Evolutionary conservation across 305 asterid genomes (phyloP).

Genomic region (Solanum hybrid): DNA sequence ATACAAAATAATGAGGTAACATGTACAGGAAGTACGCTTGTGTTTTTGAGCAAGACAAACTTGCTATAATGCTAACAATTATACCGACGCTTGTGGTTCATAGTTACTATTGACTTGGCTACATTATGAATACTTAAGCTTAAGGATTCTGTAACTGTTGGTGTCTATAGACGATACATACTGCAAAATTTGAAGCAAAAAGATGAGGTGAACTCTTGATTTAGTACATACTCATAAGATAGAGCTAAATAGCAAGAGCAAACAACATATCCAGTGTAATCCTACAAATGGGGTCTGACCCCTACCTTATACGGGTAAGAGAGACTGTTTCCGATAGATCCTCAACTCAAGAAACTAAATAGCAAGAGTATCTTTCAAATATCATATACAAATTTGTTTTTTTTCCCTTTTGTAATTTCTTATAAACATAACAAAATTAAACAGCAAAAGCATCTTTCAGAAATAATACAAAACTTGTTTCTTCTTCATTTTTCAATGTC

Average conservation of each 20-base stretch:
- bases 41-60: background rate
- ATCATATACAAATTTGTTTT: background rate
- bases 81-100: background rate
- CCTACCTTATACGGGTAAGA: background rate
- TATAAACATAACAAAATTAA: background rate
- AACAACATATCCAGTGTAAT: background rate
- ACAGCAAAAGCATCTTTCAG: background rate
- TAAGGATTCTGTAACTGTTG: background rate
- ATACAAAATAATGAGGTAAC: background rate
- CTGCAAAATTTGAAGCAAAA: background rate
- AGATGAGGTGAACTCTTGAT: background rate
- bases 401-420: background rate
- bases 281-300: background rate
- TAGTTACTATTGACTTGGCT: background rate
- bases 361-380: background rate
- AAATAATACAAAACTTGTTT: background rate
- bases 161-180: background rate
- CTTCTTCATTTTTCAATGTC: background rate
- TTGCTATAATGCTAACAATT: background rate
- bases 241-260: background rate
- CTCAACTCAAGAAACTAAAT: background rate
- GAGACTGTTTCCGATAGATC: background rate
- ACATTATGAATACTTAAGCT: background rate
- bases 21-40: background rate
- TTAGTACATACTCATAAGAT: background rate